phyloP scores from a whole-genome alignment of 176 grass and related monocot genomes.

The Leersia perrieri region DNA sequence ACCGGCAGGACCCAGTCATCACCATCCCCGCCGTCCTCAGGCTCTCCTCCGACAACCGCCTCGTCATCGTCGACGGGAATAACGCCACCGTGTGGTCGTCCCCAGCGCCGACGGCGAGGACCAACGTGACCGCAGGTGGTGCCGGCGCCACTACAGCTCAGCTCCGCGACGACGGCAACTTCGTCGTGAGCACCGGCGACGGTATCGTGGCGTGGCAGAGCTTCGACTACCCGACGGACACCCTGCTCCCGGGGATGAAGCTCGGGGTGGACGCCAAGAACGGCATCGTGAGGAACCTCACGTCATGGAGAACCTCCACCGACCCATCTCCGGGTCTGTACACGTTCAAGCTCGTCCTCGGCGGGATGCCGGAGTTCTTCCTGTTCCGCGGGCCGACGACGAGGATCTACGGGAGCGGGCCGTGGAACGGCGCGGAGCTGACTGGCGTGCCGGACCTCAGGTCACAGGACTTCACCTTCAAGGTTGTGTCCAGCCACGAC shows the following conservation, averaged over 20 bases:
- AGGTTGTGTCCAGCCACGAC: not conserved
- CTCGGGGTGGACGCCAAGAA: conserved; percentile 31
- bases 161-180: conserved; percentile 41
- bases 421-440: conserved; percentile 47
- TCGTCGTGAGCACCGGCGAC: conserved; percentile 23
- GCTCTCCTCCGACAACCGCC: conserved; percentile 29
- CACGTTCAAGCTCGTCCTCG: conserved; percentile 36
- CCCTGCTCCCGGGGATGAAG: conserved; percentile 55
- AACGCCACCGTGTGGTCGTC: conserved; percentile 43
- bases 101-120: not conserved
- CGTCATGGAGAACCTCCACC: conserved; percentile 36
- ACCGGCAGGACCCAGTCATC: conserved; percentile 33
- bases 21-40: not conserved
- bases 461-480: conserved; percentile 32
- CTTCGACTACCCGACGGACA: conserved; percentile 62
- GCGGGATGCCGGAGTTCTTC: conserved; percentile 42
- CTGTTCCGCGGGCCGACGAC: not conserved
- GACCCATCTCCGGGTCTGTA: conserved; percentile 43
- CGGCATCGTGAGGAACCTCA: conserved; percentile 42
- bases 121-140: not conserved
- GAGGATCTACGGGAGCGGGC: conserved; percentile 35
- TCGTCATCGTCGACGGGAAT: conserved; percentile 24
- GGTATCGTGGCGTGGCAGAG: conserved; percentile 51
- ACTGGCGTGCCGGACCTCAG: conserved; percentile 39
- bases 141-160: not conserved